Conservation (phyloP, 352 stramenopile genomes). For the Phytophthora multivora region DNA sequence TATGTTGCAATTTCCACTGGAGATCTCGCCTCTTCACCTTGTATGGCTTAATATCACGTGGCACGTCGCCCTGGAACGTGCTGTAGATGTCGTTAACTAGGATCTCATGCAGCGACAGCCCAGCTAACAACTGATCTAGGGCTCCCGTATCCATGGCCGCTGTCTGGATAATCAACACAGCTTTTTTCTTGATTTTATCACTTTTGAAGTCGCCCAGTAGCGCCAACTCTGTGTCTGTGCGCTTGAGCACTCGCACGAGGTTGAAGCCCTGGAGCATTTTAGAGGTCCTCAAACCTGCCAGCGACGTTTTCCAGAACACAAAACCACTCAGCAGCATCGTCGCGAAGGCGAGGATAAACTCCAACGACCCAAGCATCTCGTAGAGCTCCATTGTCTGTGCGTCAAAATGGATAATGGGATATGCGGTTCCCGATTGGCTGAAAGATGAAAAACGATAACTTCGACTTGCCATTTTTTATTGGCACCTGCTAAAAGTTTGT, state of each 20-base stretch:
- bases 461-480: neutral
- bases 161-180: slow-evolving; percentile 74
- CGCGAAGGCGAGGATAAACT: neutral
- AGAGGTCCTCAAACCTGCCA: slow-evolving; percentile 14
- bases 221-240: slow-evolving; percentile 66
- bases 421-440: neutral
- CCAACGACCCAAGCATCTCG: neutral
- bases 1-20: neutral
- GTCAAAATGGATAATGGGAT: neutral
- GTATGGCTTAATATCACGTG: slow-evolving; percentile 69
- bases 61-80: slow-evolving; percentile 71
- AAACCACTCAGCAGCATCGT: neutral
- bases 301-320: neutral
- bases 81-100: slow-evolving; percentile 87
- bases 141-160: slow-evolving; percentile 54
- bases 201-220: slow-evolving; percentile 73
- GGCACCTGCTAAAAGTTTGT: neutral
- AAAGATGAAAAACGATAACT: slow-evolving; percentile 3
- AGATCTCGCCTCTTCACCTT: slow-evolving; percentile 43
- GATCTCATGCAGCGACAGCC: slow-evolving; percentile 68
- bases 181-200: slow-evolving; percentile 60
- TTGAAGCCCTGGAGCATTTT: slow-evolving; percentile 64
- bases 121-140: slow-evolving; percentile 45
- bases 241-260: slow-evolving; percentile 69
- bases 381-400: neutral